A percentile compares a stretch with the other conserved stretches of the same genome.
Evolutionary conservation across 2,329 filamentous ascomycete genomes (phyloP).

Genomic region (Cytospora piceicola): DNA sequence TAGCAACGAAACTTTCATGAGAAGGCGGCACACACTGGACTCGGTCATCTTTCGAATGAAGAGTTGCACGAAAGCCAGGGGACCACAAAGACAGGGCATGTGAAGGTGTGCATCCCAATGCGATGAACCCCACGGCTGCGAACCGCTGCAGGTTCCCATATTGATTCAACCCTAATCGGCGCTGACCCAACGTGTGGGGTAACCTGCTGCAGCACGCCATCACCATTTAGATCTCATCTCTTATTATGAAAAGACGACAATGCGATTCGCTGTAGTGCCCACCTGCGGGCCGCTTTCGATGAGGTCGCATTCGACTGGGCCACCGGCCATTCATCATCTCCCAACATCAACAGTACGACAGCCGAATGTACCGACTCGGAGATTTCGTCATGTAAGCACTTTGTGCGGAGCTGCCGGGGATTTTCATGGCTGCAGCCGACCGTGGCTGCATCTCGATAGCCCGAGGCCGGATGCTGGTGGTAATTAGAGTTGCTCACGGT

Average conservation of each 20-base stretch:
- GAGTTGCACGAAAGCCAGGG: not conserved
- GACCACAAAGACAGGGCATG: not conserved
- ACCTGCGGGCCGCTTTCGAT: not conserved
- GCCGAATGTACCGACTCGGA: not conserved
- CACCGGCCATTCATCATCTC: not conserved
- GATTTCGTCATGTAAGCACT: slow-evolving; percentile 1
- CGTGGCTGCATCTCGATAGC: not conserved
- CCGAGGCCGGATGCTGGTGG: not conserved
- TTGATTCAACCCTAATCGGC: slow-evolving; percentile 7
- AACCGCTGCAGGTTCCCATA: slow-evolving; percentile 17
- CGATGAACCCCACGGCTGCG: slow-evolving; percentile 14
- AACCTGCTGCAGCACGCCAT: not conserved
- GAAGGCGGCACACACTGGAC: not conserved
- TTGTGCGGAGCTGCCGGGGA: not conserved
- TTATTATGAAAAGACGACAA: not conserved
- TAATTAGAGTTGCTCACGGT: not conserved
- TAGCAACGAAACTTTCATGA: not conserved
- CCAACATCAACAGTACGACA: not conserved
- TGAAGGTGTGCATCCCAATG: slow-evolving; percentile 1
- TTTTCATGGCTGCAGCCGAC: not conserved
- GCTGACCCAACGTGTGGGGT: slow-evolving; percentile 8
- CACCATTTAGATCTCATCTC: not conserved
- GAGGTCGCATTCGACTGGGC: not conserved
- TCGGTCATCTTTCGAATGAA: not conserved
- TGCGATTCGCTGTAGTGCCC: slow-evolving; percentile 4